phyloP scores from a whole-genome alignment of 192 early-diverging fungal genomes.

The Linnemannia zychae region DNA sequence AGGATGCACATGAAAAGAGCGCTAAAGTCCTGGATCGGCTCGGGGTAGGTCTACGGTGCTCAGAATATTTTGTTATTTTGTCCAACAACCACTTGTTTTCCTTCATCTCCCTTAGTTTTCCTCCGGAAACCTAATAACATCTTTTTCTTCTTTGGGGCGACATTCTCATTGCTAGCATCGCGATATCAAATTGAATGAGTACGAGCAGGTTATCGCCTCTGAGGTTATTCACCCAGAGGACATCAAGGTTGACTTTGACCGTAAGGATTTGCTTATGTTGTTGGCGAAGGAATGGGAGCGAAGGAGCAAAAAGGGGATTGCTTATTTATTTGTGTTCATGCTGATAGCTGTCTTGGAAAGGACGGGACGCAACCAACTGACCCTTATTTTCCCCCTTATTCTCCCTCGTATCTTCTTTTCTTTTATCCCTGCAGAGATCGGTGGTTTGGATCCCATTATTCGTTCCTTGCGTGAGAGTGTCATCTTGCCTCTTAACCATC shows the following conservation, averaged over 20 bases:
- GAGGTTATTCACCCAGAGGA: constrained; percentile 97
- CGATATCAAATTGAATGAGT: constrained; percentile 87
- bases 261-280: constrained; percentile 54
- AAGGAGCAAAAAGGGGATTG: constrained; percentile 13
- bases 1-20: constrained; percentile 84
- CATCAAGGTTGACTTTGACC: constrained; percentile 85
- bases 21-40: constrained; percentile 75
- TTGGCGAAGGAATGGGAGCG: background rate
- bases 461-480: constrained; percentile 94
- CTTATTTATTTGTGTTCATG: constrained; percentile 7
- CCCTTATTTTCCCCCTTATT: background rate
- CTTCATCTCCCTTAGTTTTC: background rate
- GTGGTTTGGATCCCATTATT: constrained; percentile 94
- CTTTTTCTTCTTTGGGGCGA: background rate
- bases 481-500: constrained; percentile 95
- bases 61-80: constrained; percentile 11
- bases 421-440: constrained; percentile 73
- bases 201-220: constrained; percentile 93
- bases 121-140: background rate
- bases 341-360: background rate
- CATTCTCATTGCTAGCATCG: constrained; percentile 22
- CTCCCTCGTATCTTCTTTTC: constrained; percentile 7
- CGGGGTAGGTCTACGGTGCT: constrained; percentile 63
- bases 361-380: background rate
- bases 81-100: background rate